These are phyloP conservation scores for Bonnemaisonia californica DNA, from an alignment of 31 red algal species.

Conservation along the genomic window DNA sequence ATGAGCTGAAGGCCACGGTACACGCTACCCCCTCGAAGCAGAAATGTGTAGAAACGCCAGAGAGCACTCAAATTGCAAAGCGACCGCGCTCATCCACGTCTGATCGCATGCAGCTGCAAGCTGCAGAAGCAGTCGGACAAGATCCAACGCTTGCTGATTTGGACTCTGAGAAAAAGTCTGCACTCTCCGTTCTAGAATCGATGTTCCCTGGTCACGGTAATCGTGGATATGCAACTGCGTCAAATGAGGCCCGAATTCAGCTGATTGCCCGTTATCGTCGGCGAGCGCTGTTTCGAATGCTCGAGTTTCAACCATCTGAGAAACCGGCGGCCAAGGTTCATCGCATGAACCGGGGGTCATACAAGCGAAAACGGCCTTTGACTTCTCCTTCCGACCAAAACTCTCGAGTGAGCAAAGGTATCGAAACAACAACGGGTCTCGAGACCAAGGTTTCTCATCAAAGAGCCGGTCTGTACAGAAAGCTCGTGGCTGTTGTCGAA, in stretches of 20 bases:
- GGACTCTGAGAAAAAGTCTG: background rate
- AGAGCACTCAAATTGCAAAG: too few species aligned
- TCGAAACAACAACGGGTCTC: too few species aligned
- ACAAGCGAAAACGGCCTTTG: background rate
- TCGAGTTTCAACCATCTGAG: background rate
- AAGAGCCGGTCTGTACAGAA: slow-evolving; percentile 12
- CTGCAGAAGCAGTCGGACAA: background rate
- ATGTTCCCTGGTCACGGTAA: background rate
- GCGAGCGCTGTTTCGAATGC: background rate
- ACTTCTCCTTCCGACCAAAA: too few species aligned
- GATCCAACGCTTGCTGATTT: background rate
- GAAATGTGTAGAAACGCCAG: background rate
- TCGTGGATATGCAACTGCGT: background rate
- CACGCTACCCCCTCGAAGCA: background rate
- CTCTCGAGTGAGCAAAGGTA: too few species aligned
- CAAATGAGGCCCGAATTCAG: background rate
- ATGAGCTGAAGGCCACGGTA: background rate
- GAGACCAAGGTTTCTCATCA: too few species aligned
- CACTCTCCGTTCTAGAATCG: background rate
- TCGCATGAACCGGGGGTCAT: background rate
- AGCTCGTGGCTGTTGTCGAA: background rate
- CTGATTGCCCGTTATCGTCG: background rate
- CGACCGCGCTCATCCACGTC: background rate
- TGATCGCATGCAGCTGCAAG: background rate
- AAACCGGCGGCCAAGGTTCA: background rate